Conservation (phyloP, 2,329 filamentous ascomycete species). For the Aphanocladium album region DNA sequence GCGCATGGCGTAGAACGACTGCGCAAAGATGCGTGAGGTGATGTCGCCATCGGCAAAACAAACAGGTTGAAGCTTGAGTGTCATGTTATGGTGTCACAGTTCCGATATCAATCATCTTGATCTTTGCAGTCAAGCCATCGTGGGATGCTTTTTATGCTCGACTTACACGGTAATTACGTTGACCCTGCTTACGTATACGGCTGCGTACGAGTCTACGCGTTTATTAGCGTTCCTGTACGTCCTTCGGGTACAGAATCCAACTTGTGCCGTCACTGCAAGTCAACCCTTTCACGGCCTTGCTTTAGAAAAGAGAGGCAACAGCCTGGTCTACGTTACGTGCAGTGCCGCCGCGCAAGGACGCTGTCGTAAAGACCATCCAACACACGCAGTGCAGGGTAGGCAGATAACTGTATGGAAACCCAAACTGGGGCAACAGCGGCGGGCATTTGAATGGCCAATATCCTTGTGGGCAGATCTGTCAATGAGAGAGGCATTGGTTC, state of each 20-base stretch:
- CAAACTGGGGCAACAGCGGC: background rate
- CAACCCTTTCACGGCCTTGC: background rate
- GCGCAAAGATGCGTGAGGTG: background rate
- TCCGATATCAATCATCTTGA: background rate
- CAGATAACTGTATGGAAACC: background rate
- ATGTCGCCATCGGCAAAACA: background rate
- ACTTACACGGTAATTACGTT: background rate
- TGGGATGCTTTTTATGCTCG: no score
- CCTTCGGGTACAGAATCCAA: background rate
- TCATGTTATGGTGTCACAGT: background rate
- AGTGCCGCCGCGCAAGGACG: no score
- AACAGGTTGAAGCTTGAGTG: background rate
- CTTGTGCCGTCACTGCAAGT: no score
- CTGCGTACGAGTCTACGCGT: background rate
- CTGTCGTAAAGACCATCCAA: no score
- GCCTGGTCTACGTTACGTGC: no score
- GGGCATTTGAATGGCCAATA: background rate
- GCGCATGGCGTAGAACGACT: background rate
- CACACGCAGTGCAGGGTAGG: background rate
- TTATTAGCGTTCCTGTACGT: background rate
- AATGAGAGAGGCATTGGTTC: background rate
- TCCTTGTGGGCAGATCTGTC: background rate
- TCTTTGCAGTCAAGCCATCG: background rate
- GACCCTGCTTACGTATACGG: background rate
- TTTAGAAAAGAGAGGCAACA: no score